phyloP scores from a whole-genome alignment of 192 early-diverging fungal genomes.

The Coemansia sp. region DNA sequence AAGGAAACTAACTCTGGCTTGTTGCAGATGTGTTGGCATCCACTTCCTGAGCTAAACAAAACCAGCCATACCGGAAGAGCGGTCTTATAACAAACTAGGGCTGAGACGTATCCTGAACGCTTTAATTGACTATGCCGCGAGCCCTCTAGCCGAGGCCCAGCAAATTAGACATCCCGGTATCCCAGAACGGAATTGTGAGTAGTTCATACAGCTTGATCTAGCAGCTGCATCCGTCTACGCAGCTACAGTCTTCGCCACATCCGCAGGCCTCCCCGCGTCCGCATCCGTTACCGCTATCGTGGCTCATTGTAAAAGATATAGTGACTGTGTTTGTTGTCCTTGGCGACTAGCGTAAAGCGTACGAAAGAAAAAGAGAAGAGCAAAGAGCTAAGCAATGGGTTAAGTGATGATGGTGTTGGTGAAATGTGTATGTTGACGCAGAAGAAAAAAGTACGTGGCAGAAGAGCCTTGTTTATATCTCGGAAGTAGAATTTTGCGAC shows the following conservation, averaged over 20 bases:
- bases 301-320: constrained; percentile 2
- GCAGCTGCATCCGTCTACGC: background rate
- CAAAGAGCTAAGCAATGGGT: background rate
- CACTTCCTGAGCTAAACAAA: too few relatives aligned
- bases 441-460: background rate
- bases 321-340: background rate
- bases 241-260: constrained; percentile 9
- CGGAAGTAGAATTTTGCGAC: background rate
- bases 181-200: too few relatives aligned
- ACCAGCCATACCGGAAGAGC: background rate
- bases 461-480: background rate
- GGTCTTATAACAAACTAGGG: background rate
- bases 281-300: constrained; percentile 6
- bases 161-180: too few relatives aligned
- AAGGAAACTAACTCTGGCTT: background rate
- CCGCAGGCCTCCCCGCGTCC: background rate
- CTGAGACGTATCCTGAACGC: background rate
- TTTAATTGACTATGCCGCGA: background rate
- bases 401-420: background rate
- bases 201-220: background rate
- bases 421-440: background rate
- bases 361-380: background rate
- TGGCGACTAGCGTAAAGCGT: background rate
- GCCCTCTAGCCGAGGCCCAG: too few relatives aligned
- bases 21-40: background rate